Conservation (phyloP, 2,329 filamentous ascomycete genomes). For the Talaromyces atroroseus region DNA sequence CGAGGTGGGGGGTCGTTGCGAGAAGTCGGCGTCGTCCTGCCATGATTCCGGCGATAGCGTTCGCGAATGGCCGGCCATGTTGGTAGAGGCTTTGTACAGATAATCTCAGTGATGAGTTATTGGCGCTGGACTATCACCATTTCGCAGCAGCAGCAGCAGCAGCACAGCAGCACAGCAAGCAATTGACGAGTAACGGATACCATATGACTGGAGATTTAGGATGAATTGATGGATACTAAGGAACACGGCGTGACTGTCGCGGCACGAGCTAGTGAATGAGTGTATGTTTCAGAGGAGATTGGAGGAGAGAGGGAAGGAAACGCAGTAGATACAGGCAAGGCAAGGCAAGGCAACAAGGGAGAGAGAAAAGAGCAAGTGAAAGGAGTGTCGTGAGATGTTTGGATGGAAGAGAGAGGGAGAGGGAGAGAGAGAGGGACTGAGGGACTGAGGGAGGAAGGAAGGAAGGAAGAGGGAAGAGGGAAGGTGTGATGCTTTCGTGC, state of each 20-base stretch:
- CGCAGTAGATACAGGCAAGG: neutral
- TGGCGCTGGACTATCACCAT: slow-evolving; percentile 1
- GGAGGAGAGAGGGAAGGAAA: neutral
- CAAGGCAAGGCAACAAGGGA: neutral
- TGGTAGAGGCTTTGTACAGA: neutral
- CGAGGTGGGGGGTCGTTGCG: slow-evolving; percentile 26
- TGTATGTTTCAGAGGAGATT: neutral
- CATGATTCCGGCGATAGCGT: slow-evolving; percentile 11
- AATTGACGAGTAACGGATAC: neutral
- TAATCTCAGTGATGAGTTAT: neutral
- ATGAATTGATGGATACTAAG: neutral
- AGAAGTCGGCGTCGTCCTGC: slow-evolving; percentile 23
- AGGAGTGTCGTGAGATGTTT: neutral
- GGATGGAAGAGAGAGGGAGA: neutral
- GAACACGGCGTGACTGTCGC: neutral
- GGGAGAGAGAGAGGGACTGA: neutral
- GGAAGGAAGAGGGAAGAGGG: neutral
- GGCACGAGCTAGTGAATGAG: neutral
- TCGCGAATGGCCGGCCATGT: slow-evolving; percentile 1
- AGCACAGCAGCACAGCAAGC: too few species aligned
- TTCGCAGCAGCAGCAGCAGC: neutral
- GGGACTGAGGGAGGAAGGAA: neutral
- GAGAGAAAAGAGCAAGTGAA: neutral
- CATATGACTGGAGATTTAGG: neutral
- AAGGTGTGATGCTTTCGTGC: neutral